These are phyloP conservation scores for Gaeumannomyces sp. DNA, from an alignment of 2,329 filamentous ascomycete species.

Conservation along the genomic window DNA sequence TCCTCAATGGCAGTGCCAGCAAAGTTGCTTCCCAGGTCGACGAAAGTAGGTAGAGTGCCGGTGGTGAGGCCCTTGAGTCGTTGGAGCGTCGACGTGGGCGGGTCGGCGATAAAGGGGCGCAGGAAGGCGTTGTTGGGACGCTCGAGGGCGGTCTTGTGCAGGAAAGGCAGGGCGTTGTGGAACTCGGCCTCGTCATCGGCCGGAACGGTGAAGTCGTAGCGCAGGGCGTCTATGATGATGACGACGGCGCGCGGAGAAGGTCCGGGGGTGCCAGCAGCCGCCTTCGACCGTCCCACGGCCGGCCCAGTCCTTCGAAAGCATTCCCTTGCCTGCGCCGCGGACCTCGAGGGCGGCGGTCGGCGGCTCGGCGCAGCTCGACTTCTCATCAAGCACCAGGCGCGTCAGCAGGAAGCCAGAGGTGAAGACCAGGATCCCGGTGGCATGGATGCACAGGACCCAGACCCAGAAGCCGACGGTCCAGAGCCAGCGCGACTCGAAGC, in stretches of 20 bases:
- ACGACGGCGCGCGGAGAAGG: slow-evolving; percentile 88
- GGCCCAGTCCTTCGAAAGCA: slow-evolving; percentile 40
- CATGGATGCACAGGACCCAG: slow-evolving; percentile 68
- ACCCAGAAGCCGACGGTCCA: slow-evolving; percentile 63
- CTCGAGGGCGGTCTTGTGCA: slow-evolving; percentile 73
- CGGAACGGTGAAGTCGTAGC: slow-evolving; percentile 95
- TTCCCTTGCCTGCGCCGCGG: not conserved
- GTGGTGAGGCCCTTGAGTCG: slow-evolving; percentile 91
- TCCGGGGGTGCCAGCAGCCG: slow-evolving; percentile 95
- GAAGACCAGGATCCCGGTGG: slow-evolving; percentile 81
- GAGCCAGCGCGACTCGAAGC: slow-evolving; percentile 46
- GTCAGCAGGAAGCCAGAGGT: slow-evolving; percentile 92
- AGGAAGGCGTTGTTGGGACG: slow-evolving; percentile 80
- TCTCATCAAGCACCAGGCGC: slow-evolving; percentile 70
- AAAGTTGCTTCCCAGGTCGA: slow-evolving; percentile 92
- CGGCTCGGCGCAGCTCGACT: slow-evolving; percentile 61
- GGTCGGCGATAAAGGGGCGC: slow-evolving; percentile 92
- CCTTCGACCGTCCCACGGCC: slow-evolving; percentile 40
- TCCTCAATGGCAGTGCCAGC: slow-evolving; percentile 93
- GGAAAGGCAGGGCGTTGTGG: slow-evolving; percentile 80
- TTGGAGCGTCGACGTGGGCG: slow-evolving; percentile 89
- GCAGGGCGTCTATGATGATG: slow-evolving; percentile 84
- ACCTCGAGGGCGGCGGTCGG: slow-evolving; percentile 35
- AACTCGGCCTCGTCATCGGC: slow-evolving; percentile 56
- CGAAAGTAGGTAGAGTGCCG: slow-evolving; percentile 87